Base-by-base conservation (phyloP, 2,329 filamentous ascomycete genomes). In the Ophiocordyceps robertsii region DNA sequence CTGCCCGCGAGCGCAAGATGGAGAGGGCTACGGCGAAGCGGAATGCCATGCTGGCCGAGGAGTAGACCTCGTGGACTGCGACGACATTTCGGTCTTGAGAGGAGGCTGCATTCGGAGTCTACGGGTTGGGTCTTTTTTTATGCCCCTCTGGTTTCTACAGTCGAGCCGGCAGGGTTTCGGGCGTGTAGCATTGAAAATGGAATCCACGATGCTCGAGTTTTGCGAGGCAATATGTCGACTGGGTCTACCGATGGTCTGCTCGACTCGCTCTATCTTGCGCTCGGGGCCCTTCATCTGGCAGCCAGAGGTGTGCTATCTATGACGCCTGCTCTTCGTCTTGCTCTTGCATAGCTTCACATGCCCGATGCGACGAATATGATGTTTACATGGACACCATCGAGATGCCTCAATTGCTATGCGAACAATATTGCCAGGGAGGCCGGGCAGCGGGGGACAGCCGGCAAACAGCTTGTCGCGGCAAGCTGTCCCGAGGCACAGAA, bases 1-100 rank as follows among this genome's bases (percentile, higher is more conserved):
- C 92, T 66, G 92, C 92, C 62, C 88, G 92, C 74, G 92, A 96
- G 84, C 84, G 92, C 77, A 92, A 92, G 82, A 72, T 82, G 72
- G 87, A 95, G 78, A 85, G 93, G 72, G 78, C 83, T 67, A 69
- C 75, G 66, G 82, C 84, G 69, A 98, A 98, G 90, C 81, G 88
- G 69, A 82, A 78, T 64, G 88, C 86, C 64, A 68, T 93, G 68
- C 65, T 83, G 62, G 86, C 75, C 65, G 87, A 88, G 60, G 73
- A 73, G 61, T 69, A 73, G 62, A 66, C 63, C 57, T 64, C 64
- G 60, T 68, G 64, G 57, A 61, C 52, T 58, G 59, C 50, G 51
- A 59, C 56, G 56, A 66, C 56, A 61, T 62, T 60, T 62, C 60
- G 62, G 65, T 67, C 61, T 64, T 68, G 63, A 68, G 63, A 67